Percentiles rank a stretch among this genome's conserved stretches.
phyloP scores from a whole-genome alignment of 768 basidiomycete species.

The Coprinopsis marcescibilis region DNA sequence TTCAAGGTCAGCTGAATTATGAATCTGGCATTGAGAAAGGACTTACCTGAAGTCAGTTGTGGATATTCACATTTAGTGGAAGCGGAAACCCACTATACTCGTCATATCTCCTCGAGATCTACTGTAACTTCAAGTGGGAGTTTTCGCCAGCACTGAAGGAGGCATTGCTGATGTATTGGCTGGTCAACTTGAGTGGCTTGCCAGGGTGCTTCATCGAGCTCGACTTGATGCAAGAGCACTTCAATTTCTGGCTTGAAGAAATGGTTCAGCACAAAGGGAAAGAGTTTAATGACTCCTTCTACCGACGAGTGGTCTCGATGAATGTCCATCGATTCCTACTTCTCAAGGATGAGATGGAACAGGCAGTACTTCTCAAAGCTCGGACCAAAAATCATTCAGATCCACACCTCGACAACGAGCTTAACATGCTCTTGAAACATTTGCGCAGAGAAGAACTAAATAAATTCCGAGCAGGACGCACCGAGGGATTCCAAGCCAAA shows the following conservation, averaged over 20 bases:
- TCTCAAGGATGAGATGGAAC: slow-evolving; percentile 19
- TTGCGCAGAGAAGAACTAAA: slow-evolving; percentile 10
- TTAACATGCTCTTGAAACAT: slow-evolving; percentile 3
- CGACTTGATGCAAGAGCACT: slow-evolving; percentile 26
- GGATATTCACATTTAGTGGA: slow-evolving; percentile 23
- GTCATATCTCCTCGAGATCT: slow-evolving; percentile 21
- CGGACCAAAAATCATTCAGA: slow-evolving; percentile 13
- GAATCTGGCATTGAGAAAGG: not conserved
- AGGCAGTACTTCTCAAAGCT: slow-evolving; percentile 11
- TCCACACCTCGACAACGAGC: slow-evolving; percentile 11
- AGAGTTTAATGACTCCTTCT: slow-evolving; percentile 19
- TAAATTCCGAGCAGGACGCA: slow-evolving; percentile 7
- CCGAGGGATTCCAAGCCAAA: slow-evolving; percentile 1
- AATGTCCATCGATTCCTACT: slow-evolving; percentile 17
- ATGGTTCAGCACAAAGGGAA: slow-evolving; percentile 19
- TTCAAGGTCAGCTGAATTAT: slow-evolving; percentile 9
- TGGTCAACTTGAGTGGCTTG: slow-evolving; percentile 22
- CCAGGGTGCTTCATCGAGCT: slow-evolving; percentile 20
- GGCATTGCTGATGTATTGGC: slow-evolving; percentile 23
- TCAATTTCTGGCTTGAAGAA: slow-evolving; percentile 24
- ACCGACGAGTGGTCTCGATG: slow-evolving; percentile 10
- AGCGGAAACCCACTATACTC: slow-evolving; percentile 21
- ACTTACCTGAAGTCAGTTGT: slow-evolving; percentile 10
- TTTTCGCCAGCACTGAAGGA: slow-evolving; percentile 12
- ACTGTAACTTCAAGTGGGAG: slow-evolving; percentile 23